Base-by-base conservation (phyloP, 352 stramenopile genomes). In the Phytophthora brassicae region DNA sequence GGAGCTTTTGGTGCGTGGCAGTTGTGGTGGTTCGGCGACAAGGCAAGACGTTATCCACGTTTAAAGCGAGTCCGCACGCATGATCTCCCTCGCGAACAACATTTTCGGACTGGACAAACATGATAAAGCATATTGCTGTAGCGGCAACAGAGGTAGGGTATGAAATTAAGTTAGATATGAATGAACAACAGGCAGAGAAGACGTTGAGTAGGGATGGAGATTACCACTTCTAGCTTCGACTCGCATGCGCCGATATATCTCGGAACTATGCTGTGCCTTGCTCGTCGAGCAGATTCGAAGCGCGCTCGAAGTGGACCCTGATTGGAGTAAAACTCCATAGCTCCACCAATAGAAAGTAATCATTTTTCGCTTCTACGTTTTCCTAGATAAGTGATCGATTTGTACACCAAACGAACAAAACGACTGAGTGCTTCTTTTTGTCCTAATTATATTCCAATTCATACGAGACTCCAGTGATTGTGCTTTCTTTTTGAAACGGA, bases 321-420 rank as follows among this genome's bases (percentile, higher is more conserved):
- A 51, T 41, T 51, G 45, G 45, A 39, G 6, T 26, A 38, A 51
- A 39, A 9, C 33, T 39, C 14, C 14, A 17, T 39, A 39, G 33
- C 26, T 31, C 14, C 2, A 24, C 45, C 45, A 38, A 51, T 51
- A 51, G 33, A 19, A 51, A 51, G 13, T 4, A 26, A 31, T n/a
- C 3, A n/a, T 23, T 51, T 16, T 11, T 39, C n/a, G 23, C 14
- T 42, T n/a, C 36, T 42, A 42, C 36, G 36, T 51, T 51, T 51
- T 51, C 45, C 45, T 51, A 51, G 45, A 51, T 51, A 51, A 51
- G 13, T 51, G 47, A 55, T 31, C n/a, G n/a, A n/a, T n/a, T n/a
- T n/a, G n/a, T n/a, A n/a, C n/a, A n/a, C n/a, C n/a, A n/a, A n/a
- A n/a, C n/a, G n/a, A n/a, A n/a, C n/a, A n/a, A n/a, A n/a, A n/a